phyloP scores from a whole-genome alignment of 495 filamentous ascomycete species.

The Penicillium maclennaniae region DNA sequence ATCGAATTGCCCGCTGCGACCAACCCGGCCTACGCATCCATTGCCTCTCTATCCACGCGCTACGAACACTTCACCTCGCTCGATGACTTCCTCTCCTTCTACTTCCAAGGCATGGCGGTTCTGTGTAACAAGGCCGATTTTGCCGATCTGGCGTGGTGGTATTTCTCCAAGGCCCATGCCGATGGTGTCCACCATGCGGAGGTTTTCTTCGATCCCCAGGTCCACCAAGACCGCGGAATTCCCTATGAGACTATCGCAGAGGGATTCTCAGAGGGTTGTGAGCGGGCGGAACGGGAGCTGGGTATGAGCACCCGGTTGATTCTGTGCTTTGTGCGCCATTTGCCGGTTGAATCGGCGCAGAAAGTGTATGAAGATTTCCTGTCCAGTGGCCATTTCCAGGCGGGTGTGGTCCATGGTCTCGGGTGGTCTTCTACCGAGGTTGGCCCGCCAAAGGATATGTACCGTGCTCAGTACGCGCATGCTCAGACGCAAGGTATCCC shows the following conservation, averaged over 20 bases:
- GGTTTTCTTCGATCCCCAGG: conserved; percentile 78
- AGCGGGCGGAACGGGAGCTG: conserved; percentile 58
- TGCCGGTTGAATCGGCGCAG: conserved; percentile 53
- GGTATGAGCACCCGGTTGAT: conserved; percentile 61
- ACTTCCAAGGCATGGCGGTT: conserved; percentile 72
- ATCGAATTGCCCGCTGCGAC: conserved; percentile 52
- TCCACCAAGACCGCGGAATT: conserved; percentile 61
- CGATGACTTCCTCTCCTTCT: conserved; percentile 75
- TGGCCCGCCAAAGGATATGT: conserved; percentile 60
- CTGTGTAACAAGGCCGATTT: conserved; percentile 60
- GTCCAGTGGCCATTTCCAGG: conserved; percentile 47
- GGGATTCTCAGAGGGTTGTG: conserved; percentile 57
- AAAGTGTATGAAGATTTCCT: conserved; percentile 47
- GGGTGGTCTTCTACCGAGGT: conserved; percentile 66
- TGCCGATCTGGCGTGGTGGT: conserved; percentile 68
- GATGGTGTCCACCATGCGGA: conserved; percentile 72
- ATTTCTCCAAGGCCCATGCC: conserved; percentile 59
- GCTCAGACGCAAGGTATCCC: conserved; percentile 50
- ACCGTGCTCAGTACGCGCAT: conserved; percentile 52
- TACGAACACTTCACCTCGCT: conserved; percentile 64
- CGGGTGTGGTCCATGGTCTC: conserved; percentile 55
- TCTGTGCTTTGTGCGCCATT: conserved; percentile 66
- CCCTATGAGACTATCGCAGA: conserved; percentile 55
- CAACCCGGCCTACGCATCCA: conserved; percentile 58
- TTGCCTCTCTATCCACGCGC: conserved; percentile 52